Base-by-base conservation (phyloP, 495 filamentous ascomycete species). In the Penicillium pulvis region DNA sequence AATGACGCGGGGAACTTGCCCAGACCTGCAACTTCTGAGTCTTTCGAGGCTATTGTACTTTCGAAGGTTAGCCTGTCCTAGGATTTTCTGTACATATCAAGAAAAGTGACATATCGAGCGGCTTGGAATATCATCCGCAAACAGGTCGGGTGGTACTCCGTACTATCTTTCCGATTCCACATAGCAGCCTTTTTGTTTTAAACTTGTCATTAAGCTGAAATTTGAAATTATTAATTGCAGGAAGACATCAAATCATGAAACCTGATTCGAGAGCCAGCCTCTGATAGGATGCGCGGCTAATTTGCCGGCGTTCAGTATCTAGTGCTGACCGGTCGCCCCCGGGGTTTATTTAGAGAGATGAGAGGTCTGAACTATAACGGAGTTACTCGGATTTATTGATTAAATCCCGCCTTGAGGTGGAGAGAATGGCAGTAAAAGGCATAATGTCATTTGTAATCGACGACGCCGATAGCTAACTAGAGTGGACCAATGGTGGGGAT, bases 401-500 rank as follows among this genome's bases (percentile, higher is more conserved):
- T 41, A 41, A 41, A 4, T 41, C 16, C 39, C 39, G 10, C 14
- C 4, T 5, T 2, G 14, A 41, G 16, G 16, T 6, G 1, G 39
- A 41, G 14, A 41, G 39, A 41, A 16, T 6, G 16, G 33, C 10
- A 36, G 10, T 41, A 12, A n/a, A 41, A 41, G 36, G 5, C 16
- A 50, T 20, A 31, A 24, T 16, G 11, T 48, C 42, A 68, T 68
- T 65, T 62, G 62, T 68, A 65, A 68, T 62, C 65, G 51, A 43
- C 26, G 14, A 26, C 17, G 3, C 28, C 47, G 45, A 56, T 23
- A 28, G 30, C 6, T 51, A n/a, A 26, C 36, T 19, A 33, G 14
- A 42, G 55, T 55, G 57, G 60, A 42, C 36, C 51, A 49, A 30
- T 47, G 45, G 57, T 61, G 63, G 60, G 60, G 56, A 62, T 45